These are phyloP conservation scores for Cyclotella sp. DNA, from an alignment of 108 stramenopile species.

Conservation along the genomic window DNA sequence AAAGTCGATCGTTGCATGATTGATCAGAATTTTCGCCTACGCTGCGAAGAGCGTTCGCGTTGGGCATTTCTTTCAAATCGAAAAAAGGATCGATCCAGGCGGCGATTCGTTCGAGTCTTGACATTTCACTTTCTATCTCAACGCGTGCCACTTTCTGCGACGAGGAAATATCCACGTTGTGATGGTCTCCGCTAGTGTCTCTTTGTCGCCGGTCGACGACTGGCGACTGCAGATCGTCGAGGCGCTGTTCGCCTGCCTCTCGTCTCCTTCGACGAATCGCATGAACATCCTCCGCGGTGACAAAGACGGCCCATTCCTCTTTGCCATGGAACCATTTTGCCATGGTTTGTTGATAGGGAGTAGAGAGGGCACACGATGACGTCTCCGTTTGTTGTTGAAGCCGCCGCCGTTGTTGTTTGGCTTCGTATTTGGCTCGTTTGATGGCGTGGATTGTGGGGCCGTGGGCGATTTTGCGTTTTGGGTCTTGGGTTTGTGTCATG, in stretches of 20 bases:
- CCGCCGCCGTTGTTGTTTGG: slow-evolving; percentile 50
- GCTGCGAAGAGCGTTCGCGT: not conserved
- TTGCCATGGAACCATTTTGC: slow-evolving; percentile 29
- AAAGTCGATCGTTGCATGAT: slow-evolving; percentile 35
- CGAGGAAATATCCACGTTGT: not conserved
- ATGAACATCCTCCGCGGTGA: slow-evolving; percentile 44
- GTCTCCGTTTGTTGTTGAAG: not conserved
- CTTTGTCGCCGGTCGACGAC: no score
- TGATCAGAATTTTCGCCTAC: not conserved
- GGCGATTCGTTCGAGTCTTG: slow-evolving; percentile 39
- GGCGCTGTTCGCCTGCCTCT: not conserved
- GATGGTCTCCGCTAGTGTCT: not conserved
- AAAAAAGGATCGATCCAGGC: slow-evolving; percentile 53
- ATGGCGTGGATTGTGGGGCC: slow-evolving; percentile 51
- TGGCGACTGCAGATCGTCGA: no score
- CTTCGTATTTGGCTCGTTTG: slow-evolving; percentile 53
- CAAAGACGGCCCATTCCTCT: slow-evolving; percentile 40
- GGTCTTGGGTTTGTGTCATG: slow-evolving; percentile 16
- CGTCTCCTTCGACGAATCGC: slow-evolving; percentile 19
- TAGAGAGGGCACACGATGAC: not conserved
- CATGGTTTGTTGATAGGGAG: not conserved
- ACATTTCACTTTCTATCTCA: slow-evolving; percentile 4
- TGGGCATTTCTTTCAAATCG: slow-evolving; percentile 47
- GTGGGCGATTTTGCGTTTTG: slow-evolving; percentile 34
- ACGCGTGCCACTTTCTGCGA: not conserved